phyloP scores from a whole-genome alignment of 1,284 basidiomycete genomes.

The Rhizoctonia solani region DNA sequence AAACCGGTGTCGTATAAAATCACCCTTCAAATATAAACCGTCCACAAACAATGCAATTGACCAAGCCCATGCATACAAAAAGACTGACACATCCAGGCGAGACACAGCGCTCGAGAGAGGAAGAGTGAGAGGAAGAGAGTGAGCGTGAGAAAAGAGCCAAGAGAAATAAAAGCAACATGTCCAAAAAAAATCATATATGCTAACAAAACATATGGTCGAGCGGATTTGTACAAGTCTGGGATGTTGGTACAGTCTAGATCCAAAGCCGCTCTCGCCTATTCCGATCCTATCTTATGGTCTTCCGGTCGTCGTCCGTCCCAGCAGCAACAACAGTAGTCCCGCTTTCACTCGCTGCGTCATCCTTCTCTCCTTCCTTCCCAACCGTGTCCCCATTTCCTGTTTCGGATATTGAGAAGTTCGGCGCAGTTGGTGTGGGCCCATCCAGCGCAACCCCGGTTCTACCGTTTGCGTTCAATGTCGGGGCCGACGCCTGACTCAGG shows the following conservation, averaged over 20 bases:
- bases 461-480: neutral
- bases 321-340: conserved; percentile 1
- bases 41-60: conserved; percentile 11
- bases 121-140: neutral
- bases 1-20: neutral
- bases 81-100: neutral
- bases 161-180: conserved; percentile 4
- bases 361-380: neutral
- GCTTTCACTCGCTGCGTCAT: conserved; percentile 16
- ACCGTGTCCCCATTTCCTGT: neutral
- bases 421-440: conserved; percentile 11
- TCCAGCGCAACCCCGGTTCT: conserved; percentile 27
- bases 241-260: neutral
- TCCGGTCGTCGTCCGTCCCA: neutral
- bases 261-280: neutral
- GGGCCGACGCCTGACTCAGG: neutral
- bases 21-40: neutral
- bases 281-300: neutral
- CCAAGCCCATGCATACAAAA: conserved; percentile 13
- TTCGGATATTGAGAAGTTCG: neutral
- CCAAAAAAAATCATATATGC: neutral
- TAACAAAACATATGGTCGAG: neutral
- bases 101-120: neutral
- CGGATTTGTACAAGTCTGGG: too few species aligned
- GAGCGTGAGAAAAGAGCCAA: too few species aligned